Evolutionary conservation across 2,329 filamentous ascomycete species (phyloP), one percentile per base, ranked within the genome.

Genomic region (Davidsoniella neocaledoniae): DNA sequence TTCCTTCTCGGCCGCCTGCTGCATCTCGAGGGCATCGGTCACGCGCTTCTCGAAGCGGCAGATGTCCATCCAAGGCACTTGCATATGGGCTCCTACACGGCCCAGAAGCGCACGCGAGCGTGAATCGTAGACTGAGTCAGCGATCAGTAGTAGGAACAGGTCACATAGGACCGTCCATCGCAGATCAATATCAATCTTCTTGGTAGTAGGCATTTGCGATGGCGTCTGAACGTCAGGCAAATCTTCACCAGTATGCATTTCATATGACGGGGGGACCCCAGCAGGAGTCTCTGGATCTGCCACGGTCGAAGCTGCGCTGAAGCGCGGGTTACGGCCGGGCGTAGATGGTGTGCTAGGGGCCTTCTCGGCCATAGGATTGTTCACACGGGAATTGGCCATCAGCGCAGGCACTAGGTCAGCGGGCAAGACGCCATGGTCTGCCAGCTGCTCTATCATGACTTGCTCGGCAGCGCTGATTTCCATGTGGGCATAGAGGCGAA

Each of bases 151-250:
- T 3, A 98, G 73, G 62, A 98, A 98, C 4, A 98, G 68, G 64
- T 98, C 91, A 61, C 91, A 98, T 2, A 98, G 75, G 0, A 96
- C 83, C 0, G 91, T 98, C 91, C 91, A 98, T 16, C 91, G 79
- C 49, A 98, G 73, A 62, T 98, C 91, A 52, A 98, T 94, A 60
- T 96, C 90, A 52, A 98, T 83, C 57, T 85, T 91, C 50, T 81
- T 77, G 1, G 83, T 86, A 2, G 76, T 78, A 1, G 86, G 83
- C 55, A 96, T 71, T 59, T 95, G 81, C 1, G 85, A 86, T 0
- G 87, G 86, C 0, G 78, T 86, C 57, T 82, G 81, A 16, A 94
- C 86, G 55, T 83, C 81, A 1, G 85, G 82, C 46, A 91, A 70
- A 42, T 86, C 81, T 38, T 84, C 78, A 16, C 75, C 75, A 8